A percentile compares a stretch with the other conserved stretches of the same genome.
These are phyloP conservation scores for Xylariomycetidae sp. DNA, from an alignment of 2,329 filamentous ascomycete genomes.

Conservation along the genomic window DNA sequence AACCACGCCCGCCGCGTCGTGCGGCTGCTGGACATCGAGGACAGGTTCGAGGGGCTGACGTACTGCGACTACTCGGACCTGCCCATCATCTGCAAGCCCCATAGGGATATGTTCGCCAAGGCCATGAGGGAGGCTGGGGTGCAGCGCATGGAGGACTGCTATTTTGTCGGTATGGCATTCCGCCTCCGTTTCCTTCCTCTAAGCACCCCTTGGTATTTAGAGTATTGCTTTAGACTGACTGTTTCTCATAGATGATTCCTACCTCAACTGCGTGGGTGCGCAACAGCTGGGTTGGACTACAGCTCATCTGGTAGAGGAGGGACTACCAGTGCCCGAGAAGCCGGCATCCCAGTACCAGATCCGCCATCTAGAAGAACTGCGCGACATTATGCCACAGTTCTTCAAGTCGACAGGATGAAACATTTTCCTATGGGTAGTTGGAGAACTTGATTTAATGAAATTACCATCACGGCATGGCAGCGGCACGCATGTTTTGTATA, in stretches of 20 bases:
- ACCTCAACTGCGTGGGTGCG: conserved; percentile 73
- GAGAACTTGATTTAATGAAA: too few species aligned
- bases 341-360: conserved; percentile 73
- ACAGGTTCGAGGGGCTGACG: conserved; percentile 90
- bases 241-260: conserved; percentile 70
- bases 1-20: conserved; percentile 83
- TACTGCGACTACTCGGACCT: conserved; percentile 81
- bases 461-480: too few species aligned
- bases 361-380: conserved; percentile 68
- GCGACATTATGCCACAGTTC: conserved; percentile 73
- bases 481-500: too few species aligned
- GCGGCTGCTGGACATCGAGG: conserved; percentile 72
- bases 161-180: conserved; percentile 84
- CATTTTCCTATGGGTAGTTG: too few species aligned
- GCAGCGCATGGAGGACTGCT: conserved; percentile 66
- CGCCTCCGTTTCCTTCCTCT: conserved; percentile 5
- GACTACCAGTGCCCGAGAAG: conserved; percentile 55
- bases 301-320: conserved; percentile 79
- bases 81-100: conserved; percentile 82
- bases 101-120: conserved; percentile 76
- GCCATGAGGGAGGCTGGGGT: conserved; percentile 82
- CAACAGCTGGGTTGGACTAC: conserved; percentile 80
- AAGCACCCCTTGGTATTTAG: too few species aligned
- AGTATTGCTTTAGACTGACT: conserved; percentile 1
- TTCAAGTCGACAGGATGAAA: conserved; percentile 56